Conservation (phyloP, 2,329 filamentous ascomycete species). For the Alternaria panax region DNA sequence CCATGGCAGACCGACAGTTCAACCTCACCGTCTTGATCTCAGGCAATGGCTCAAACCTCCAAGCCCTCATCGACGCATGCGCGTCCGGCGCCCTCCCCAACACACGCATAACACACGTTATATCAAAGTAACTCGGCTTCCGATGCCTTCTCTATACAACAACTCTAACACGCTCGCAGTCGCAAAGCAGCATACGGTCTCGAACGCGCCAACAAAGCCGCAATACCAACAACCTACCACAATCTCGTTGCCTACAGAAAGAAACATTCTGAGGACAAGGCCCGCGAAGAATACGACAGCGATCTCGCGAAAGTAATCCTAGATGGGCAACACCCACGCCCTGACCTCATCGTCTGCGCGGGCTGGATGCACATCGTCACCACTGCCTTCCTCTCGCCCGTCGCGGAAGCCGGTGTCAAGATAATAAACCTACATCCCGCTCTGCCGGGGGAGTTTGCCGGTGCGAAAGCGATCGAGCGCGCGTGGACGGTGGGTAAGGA, state of each 20-base stretch:
- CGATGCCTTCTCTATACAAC: background rate
- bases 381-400: slow-evolving; percentile 71
- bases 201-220: slow-evolving; percentile 64
- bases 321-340: slow-evolving; percentile 57
- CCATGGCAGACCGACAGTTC: slow-evolving; percentile 42
- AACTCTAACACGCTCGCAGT: slow-evolving; percentile 17
- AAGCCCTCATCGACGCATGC: slow-evolving; percentile 74
- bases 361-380: slow-evolving; percentile 90
- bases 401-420: slow-evolving; percentile 67
- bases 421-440: slow-evolving; percentile 87
- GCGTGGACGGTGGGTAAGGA: slow-evolving; percentile 77
- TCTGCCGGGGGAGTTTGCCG: slow-evolving; percentile 76
- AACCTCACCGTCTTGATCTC: slow-evolving; percentile 68
- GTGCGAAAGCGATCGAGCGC: slow-evolving; percentile 77
- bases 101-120: slow-evolving; percentile 67
- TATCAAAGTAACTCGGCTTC: slow-evolving; percentile 55
- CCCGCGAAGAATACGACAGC: slow-evolving; percentile 74
- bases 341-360: slow-evolving; percentile 77
- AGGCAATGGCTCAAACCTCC: slow-evolving; percentile 77
- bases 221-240: slow-evolving; percentile 79
- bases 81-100: slow-evolving; percentile 58
- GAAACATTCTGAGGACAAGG: slow-evolving; percentile 60
- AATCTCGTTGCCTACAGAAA: slow-evolving; percentile 81
- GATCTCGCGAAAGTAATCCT: slow-evolving; percentile 75
- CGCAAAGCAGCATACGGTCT: slow-evolving; percentile 69